Conservation (phyloP, 495 filamentous ascomycete genomes). For the Penicillium canariense region DNA sequence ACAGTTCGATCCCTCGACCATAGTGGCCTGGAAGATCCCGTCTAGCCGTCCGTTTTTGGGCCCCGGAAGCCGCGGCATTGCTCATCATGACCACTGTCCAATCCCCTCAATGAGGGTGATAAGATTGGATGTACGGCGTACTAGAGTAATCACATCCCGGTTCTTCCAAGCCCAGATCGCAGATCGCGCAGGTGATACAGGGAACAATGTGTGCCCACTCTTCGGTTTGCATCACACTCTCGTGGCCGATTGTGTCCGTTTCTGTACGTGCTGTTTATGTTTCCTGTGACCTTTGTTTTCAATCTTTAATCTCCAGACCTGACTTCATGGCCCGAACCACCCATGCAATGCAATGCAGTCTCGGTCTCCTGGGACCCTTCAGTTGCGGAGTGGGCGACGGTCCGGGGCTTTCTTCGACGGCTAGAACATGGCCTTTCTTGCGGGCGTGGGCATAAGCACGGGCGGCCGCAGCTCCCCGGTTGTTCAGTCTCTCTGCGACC, state of each 20-base stretch:
- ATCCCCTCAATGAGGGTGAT: not conserved
- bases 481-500: not conserved
- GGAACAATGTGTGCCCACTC: too few species aligned
- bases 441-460: not conserved
- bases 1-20: not conserved
- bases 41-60: not conserved
- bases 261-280: too few species aligned
- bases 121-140: not conserved
- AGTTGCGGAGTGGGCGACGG: slow-evolving; percentile 1
- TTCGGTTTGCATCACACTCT: too few species aligned
- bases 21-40: not conserved
- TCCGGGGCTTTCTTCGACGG: slow-evolving; percentile 11
- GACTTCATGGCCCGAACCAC: not conserved
- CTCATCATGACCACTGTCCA: not conserved
- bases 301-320: not conserved
- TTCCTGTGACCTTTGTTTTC: too few species aligned
- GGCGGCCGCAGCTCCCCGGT: slow-evolving; percentile 3
- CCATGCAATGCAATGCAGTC: slow-evolving; percentile 8
- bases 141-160: not conserved
- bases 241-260: too few species aligned
- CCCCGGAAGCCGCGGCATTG: not conserved
- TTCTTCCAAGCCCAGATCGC: too few species aligned
- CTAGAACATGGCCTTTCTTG: not conserved
- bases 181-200: too few species aligned
- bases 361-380: slow-evolving; percentile 2